Base-by-base conservation (phyloP, 1,284 basidiomycete species). In the Puccinia triticina region DNA sequence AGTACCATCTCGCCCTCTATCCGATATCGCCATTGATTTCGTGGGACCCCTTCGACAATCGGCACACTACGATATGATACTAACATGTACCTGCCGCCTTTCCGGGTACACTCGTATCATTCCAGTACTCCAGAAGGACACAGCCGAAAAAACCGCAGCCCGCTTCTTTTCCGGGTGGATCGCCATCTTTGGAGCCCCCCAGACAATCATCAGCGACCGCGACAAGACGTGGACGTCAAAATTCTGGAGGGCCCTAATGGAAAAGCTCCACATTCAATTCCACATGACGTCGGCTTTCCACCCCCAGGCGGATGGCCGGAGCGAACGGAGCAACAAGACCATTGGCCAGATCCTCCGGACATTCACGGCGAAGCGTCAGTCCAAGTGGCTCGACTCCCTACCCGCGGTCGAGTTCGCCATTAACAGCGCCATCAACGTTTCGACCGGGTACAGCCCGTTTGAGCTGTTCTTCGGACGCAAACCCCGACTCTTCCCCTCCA, bases 311-410 rank as follows among this genome's bases (percentile, higher is more conserved):
- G 85, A 86, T 50, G 84, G 86, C 32, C 12, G 76, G 0, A 87
- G 85, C 21, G 87, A 88, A 83, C 59, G 83, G 0, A 84, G 86
- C 0, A 88, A 88, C 73, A 88, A 88, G 66, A 88, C 87, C 0
- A 79, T 89, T 0, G 86, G 83, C 2, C 88, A 59, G 64, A 71
- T 82, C 43, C 50, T 85, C 1, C 79, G 82, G 16, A 26, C 23
- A 0, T 48, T 72, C 23, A 50, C 48, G 7, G 69, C 40, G 16
- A 48, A 32, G 16, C 69, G 18, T 5, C 69, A 72, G 10, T 26
- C 34, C 48, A 37, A 23, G n/a, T 59, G 55, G 55, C 55, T 59
- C 29, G 55, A 59, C 8, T 7, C 55, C 29, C 29, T 59, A 5
- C 55, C 55, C 21, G 7, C 55, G 32, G 67, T 40, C n/a, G 32